Evolutionary conservation across 129 eudicot species (phyloP).

Genomic region (Calendula officinalis): DNA sequence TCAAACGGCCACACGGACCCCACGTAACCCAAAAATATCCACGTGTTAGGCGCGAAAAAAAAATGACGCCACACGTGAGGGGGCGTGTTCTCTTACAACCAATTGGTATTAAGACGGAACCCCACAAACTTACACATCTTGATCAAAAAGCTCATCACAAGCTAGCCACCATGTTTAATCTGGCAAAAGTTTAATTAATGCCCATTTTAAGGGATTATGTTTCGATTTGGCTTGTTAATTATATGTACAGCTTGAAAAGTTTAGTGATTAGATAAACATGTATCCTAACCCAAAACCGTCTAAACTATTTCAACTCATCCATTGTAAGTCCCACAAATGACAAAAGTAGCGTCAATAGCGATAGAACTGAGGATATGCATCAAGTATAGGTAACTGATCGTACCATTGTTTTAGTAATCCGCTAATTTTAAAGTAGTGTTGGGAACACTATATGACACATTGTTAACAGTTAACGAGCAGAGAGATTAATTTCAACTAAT

Average conservation of each 20-base stretch:
- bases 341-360: slow-evolving; percentile 44
- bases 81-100: too few relatives aligned
- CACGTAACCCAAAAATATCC: too few relatives aligned
- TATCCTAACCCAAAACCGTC: slow-evolving; percentile 50
- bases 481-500: slow-evolving; percentile 26
- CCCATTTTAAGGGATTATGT: background rate
- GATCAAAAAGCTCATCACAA: background rate
- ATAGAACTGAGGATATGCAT: slow-evolving; percentile 29
- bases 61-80: too few relatives aligned
- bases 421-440: slow-evolving; percentile 53
- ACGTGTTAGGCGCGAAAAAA: too few relatives aligned
- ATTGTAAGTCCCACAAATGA: slow-evolving; percentile 41
- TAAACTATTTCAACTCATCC: slow-evolving; percentile 59
- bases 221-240: background rate
- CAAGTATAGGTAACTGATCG: slow-evolving; percentile 48
- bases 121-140: too few relatives aligned
- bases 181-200: background rate
- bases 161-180: background rate
- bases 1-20: too few relatives aligned
- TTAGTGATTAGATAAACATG: background rate
- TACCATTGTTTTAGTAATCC: slow-evolving; percentile 43
- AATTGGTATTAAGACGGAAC: too few relatives aligned
- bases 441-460: slow-evolving; percentile 48
- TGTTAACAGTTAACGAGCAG: slow-evolving; percentile 45
- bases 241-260: too few relatives aligned